Evolutionary conservation across 2,329 filamentous ascomycete species (phyloP).

Genomic region (Didymella pinodella): DNA sequence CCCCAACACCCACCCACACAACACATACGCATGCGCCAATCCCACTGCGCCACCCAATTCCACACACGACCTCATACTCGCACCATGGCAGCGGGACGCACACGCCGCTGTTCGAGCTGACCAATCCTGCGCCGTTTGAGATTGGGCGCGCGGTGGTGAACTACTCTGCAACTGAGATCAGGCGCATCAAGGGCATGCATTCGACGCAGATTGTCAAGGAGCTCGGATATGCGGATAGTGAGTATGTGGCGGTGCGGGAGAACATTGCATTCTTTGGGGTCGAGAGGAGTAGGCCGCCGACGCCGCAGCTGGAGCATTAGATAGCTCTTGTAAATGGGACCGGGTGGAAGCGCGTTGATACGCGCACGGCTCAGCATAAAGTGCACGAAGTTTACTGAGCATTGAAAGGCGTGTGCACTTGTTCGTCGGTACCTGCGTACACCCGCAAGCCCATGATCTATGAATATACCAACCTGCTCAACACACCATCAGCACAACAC

Average conservation of each 20-base stretch:
- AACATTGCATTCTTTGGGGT: slow-evolving; percentile 77
- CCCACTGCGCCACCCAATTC: slow-evolving; percentile 29
- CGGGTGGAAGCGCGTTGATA: no score
- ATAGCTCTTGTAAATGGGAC: neutral
- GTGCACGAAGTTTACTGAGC: no score
- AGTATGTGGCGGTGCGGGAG: slow-evolving; percentile 89
- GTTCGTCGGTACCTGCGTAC: no score
- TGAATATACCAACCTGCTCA: no score
- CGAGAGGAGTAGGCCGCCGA: slow-evolving; percentile 50
- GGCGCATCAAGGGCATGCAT: slow-evolving; percentile 81
- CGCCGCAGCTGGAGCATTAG: slow-evolving; percentile 33
- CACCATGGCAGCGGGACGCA: slow-evolving; percentile 9
- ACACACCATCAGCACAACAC: no score
- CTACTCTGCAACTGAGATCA: slow-evolving; percentile 86
- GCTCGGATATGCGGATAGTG: slow-evolving; percentile 90
- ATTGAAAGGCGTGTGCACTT: no score
- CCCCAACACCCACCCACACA: slow-evolving; percentile 22
- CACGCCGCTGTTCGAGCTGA: slow-evolving; percentile 39
- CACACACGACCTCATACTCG: slow-evolving; percentile 18
- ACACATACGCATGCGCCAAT: slow-evolving; percentile 31
- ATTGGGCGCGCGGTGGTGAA: slow-evolving; percentile 91
- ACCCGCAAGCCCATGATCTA: no score
- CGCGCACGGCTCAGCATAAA: no score
- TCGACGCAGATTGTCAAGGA: slow-evolving; percentile 81
- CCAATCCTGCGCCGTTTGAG: slow-evolving; percentile 62